A percentile compares a stretch with the other conserved stretches of the same genome.
phyloP scores from a whole-genome alignment of 306 rosid genomes.

The Prunus mongolica region DNA sequence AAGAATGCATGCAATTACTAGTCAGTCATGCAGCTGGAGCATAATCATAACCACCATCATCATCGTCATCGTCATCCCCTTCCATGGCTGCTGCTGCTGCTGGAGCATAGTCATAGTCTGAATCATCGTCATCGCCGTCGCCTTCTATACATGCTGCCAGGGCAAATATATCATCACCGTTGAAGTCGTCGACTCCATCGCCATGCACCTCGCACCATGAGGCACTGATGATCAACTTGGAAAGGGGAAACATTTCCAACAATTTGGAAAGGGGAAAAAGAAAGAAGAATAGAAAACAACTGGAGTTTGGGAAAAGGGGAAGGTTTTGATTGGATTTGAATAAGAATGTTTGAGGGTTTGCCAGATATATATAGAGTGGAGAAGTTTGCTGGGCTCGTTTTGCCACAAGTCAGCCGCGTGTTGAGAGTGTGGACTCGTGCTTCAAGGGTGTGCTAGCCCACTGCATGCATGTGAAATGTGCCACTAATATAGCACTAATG shows the following conservation, averaged over 20 bases:
- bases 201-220: no score
- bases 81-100: no score
- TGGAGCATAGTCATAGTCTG: no score
- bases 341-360: background rate
- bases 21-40: background rate
- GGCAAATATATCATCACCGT: no score
- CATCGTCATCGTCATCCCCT: background rate
- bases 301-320: background rate
- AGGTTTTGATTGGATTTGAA: background rate
- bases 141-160: no score
- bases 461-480: slow-evolving; percentile 3
- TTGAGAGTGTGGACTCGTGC: slow-evolving; percentile 14
- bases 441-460: slow-evolving; percentile 11
- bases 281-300: background rate
- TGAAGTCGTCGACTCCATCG: no score
- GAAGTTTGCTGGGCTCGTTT: background rate
- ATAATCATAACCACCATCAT: slow-evolving; percentile 1
- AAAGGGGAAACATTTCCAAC: no score
- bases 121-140: no score
- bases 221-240: no score
- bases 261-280: background rate
- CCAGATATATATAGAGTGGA: background rate
- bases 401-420: slow-evolving; percentile 13
- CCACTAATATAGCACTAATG: background rate
- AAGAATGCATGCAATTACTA: no score